These are phyloP conservation scores for Cystobasidium onofrii DNA, from an alignment of 768 basidiomycete genomes.

Conservation along the genomic window DNA sequence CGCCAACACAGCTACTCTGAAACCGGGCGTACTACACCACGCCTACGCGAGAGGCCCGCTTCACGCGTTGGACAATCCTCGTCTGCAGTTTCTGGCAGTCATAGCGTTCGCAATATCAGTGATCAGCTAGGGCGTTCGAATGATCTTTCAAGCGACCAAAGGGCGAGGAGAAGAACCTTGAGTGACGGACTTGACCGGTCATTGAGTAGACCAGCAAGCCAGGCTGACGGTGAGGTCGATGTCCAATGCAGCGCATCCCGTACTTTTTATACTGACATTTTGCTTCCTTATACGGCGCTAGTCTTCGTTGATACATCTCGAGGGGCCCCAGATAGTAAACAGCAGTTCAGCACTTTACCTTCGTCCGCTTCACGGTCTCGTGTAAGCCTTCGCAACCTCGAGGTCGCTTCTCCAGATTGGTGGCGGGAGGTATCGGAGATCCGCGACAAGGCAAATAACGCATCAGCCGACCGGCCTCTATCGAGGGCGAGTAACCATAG, in stretches of 20 bases:
- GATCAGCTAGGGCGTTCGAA: not conserved
- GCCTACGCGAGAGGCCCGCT: not conserved
- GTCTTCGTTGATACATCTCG: not conserved
- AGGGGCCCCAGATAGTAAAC: not conserved
- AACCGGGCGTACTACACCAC: not conserved
- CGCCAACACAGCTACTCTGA: not conserved
- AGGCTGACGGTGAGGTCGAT: not conserved
- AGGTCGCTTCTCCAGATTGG: slow-evolving; percentile 16
- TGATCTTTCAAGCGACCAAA: not conserved
- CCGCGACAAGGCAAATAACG: not conserved
- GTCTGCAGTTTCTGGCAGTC: not conserved
- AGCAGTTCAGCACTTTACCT: not conserved
- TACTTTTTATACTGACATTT: too few species aligned
- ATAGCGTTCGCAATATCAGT: not conserved
- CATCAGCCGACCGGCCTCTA: not conserved
- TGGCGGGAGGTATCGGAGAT: slow-evolving; percentile 24
- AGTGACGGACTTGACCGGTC: not conserved
- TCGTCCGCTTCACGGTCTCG: not conserved
- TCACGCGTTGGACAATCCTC: not conserved
- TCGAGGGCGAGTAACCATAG: not conserved
- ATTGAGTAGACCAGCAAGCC: not conserved
- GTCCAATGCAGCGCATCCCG: too few species aligned
- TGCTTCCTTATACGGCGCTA: not conserved
- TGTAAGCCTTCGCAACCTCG: not conserved
- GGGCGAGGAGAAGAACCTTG: not conserved